phyloP scores from a whole-genome alignment of 1,139 yeast genomes.

The Scheffersomyces insectosa region DNA sequence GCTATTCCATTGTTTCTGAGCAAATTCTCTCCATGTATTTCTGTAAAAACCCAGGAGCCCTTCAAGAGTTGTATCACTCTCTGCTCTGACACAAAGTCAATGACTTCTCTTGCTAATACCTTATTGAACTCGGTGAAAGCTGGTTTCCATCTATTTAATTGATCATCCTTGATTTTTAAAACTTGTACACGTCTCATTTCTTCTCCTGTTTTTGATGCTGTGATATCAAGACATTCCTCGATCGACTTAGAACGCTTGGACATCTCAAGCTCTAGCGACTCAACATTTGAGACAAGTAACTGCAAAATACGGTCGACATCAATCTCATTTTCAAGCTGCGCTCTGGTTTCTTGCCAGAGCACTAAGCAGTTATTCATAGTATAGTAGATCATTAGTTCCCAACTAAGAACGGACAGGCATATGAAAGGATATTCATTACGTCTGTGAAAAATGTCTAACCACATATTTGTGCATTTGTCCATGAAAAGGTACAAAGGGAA shows the following conservation, averaged over 20 bases:
- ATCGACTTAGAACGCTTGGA: conserved; percentile 24
- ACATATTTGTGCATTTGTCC: conserved; percentile 35
- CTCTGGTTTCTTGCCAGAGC: conserved; percentile 70
- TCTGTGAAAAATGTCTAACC: conserved; percentile 42
- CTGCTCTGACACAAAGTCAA: conserved; percentile 78
- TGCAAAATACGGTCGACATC: conserved; percentile 54
- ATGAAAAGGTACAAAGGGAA: conserved; percentile 45
- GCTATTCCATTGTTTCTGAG: conserved; percentile 23
- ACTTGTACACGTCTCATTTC: conserved; percentile 61
- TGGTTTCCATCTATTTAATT: conserved; percentile 32
- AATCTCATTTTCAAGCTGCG: conserved; percentile 40
- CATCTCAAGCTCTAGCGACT: conserved; percentile 32
- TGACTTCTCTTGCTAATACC: conserved; percentile 57
- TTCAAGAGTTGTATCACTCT: conserved; percentile 68
- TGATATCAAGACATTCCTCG: conserved; percentile 46
- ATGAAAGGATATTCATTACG: conserved; percentile 36
- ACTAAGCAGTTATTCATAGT: conserved; percentile 59
- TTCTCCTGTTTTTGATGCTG: conserved; percentile 46
- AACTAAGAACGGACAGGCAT: conserved; percentile 48
- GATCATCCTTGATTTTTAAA: conserved; percentile 36
- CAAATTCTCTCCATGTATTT: conserved; percentile 53
- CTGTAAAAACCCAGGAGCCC: conserved; percentile 85
- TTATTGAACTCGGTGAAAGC: conserved; percentile 51
- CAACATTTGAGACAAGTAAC: conserved; percentile 35
- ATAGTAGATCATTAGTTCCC: conserved; percentile 57